Conservation (phyloP, 2,329 filamentous ascomycete species). For the Apiospora sp. region DNA sequence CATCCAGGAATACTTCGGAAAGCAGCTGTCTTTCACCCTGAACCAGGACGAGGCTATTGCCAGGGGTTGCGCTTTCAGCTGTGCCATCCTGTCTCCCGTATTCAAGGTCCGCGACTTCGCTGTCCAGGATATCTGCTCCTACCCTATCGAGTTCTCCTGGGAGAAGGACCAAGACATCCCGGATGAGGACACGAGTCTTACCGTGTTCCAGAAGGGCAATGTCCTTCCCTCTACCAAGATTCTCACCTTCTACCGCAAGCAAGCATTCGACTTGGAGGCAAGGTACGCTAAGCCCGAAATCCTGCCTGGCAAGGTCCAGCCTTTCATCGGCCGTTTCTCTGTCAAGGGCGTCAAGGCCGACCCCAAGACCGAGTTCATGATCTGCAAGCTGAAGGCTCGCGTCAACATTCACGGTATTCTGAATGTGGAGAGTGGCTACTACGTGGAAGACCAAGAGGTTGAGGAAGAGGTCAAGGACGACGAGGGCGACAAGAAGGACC, state of each 20-base stretch:
- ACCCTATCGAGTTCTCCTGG: slow-evolving; percentile 98
- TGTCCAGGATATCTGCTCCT: slow-evolving; percentile 96
- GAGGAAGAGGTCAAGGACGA: slow-evolving; percentile 90
- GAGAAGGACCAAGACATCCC: slow-evolving; percentile 98
- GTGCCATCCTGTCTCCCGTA: slow-evolving; percentile 94
- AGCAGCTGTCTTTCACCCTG: slow-evolving; percentile 91
- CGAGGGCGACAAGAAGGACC: slow-evolving; percentile 68
- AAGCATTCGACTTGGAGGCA: slow-evolving; percentile 95
- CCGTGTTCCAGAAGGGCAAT: slow-evolving; percentile 97
- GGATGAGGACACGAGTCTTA: slow-evolving; percentile 96
- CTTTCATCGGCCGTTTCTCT: slow-evolving; percentile 97
- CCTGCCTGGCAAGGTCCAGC: slow-evolving; percentile 87
- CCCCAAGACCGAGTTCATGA: slow-evolving; percentile 97
- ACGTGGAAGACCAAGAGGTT: slow-evolving; percentile 96
- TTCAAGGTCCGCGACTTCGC: slow-evolving; percentile 99
- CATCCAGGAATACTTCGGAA: slow-evolving; percentile 91
- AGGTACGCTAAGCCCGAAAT: slow-evolving; percentile 87
- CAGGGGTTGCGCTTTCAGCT: slow-evolving; percentile 95
- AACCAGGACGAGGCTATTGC: slow-evolving; percentile 98
- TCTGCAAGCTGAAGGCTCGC: slow-evolving; percentile 98
- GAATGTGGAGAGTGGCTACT: slow-evolving; percentile 97
- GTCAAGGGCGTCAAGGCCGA: slow-evolving; percentile 97
- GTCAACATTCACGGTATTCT: slow-evolving; percentile 96
- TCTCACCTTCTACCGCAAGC: slow-evolving; percentile 98
- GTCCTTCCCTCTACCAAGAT: slow-evolving; percentile 99